Conservation (phyloP, 164 flowering plant species). For the Vitis rupestris region DNA sequence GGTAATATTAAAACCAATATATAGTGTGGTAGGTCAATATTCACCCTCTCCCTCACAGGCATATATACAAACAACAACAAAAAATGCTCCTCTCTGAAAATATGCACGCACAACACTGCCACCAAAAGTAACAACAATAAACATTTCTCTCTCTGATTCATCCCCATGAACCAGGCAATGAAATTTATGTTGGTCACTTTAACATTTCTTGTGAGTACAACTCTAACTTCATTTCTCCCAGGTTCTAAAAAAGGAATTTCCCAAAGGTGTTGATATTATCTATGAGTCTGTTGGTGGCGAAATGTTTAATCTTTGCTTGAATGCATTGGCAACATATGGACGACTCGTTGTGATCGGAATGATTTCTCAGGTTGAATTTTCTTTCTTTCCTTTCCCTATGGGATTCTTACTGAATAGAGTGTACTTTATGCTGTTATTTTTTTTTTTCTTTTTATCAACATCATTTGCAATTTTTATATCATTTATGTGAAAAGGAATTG, state of each 20-base stretch:
- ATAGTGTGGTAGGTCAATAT: too few relatives aligned
- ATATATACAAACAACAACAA: too few relatives aligned
- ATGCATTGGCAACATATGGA: slow-evolving; percentile 86
- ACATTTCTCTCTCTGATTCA: too few relatives aligned
- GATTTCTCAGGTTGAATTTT: slow-evolving; percentile 84
- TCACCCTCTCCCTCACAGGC: too few relatives aligned
- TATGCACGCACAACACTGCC: too few relatives aligned
- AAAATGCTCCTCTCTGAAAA: too few relatives aligned
- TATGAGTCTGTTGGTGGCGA: slow-evolving; percentile 97
- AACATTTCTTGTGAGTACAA: not conserved
- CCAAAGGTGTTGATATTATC: slow-evolving; percentile 85
- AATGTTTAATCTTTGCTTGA: slow-evolving; percentile 86
- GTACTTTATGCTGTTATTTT: not conserved
- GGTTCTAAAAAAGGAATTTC: slow-evolving; percentile 92
- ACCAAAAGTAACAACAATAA: too few relatives aligned
- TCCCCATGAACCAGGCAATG: not conserved
- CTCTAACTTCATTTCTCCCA: slow-evolving; percentile 22
- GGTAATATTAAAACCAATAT: too few relatives aligned
- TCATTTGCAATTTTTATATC: not conserved
- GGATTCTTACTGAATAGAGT: not conserved
- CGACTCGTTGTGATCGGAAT: slow-evolving; percentile 91
- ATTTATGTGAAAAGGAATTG: too few relatives aligned
- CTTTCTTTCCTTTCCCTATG: not conserved
- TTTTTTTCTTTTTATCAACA: not conserved
- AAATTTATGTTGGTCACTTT: not conserved